Evolutionary conservation across 495 filamentous ascomycete species (phyloP), one percentile per base, ranked within the genome.

Genomic region (Daldinia bambusicola): DNA sequence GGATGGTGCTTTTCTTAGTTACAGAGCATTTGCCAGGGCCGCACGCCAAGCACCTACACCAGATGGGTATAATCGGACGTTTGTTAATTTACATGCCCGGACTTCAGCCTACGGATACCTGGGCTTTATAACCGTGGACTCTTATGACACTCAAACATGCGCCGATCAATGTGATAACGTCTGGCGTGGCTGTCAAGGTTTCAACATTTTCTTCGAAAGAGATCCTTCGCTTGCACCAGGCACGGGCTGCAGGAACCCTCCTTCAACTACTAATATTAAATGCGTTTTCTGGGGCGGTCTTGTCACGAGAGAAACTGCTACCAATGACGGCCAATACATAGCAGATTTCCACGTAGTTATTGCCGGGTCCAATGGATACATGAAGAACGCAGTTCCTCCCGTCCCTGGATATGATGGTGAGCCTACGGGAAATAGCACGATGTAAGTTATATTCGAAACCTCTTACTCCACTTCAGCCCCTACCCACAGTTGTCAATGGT

Each of bases 251-350:
- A 71, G 72, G 41, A 79, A 86, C 60, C 84, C 86, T 0, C 50
- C 82, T 13, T 80, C 80, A 14, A 78, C 80, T 36, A 86, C 83
- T 43, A 82, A 83, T 66, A 84, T 84, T 78, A 86, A 86, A 77
- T 88, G 86, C 70, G 79, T 80, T 20, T 83, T 84, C 64, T 87
- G 82, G 81, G 83, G 82, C 45, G 76, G 73, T 14, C 59, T 67
- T 20, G 62, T 84, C 34, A 48, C 74, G 0, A 52, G 70, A 22
- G 63, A 37, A 1, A 74, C 75, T 1, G 82, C 82, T 26, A 78
- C 52, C 20, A 83, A 83, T 57, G 56, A 22, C 12, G 83, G 82
- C n/a, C 73, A 82, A 68, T 79, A 57, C 38, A 73, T 79, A 18
- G 73, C 61, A 18, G 52, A 80, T 13, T 85, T 85, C 74, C 77